Evolutionary conservation across 768 basidiomycete genomes (phyloP), one percentile per base, ranked within the genome.

Genomic region (Termitomyces sp.): DNA sequence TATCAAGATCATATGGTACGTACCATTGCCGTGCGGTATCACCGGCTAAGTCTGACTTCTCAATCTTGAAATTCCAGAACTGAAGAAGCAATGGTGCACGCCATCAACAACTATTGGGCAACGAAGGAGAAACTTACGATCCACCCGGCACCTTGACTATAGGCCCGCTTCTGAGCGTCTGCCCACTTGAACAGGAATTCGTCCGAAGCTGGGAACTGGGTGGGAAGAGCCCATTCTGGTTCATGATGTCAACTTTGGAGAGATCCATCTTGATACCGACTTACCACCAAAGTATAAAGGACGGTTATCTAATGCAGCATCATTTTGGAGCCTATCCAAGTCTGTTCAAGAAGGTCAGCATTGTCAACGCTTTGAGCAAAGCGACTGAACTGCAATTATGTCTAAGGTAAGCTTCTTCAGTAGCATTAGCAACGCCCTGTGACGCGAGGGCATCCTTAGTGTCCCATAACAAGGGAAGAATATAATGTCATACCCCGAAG

Each of bases 21-120:
- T 60, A 87, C 88, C 88, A 88, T 71, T 88, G 80, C 14, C 86
- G 73, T 28, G 79, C 77, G n/a, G 77, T 68, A 60, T 76, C 75
- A 7, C 81, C 84, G 3, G 82, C 80, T 28, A 71, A 57, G 1
- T 56, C 54, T 2, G 84, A 86, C 40, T 70, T 78, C 68, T 90
- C 89, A 6, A 84, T 75, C 64, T 86, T 88, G 75, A 90, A 90
- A 69, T 83, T 88, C 88, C 88, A 90, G 62, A 75, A 76, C 74
- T 76, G 26, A 10, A 47, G 20, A n/a, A 43, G 6, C 57, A 33
- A 30, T 3, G 32, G 30, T 11, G 41, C n/a, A 32, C n/a, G 28
- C 16, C 46, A 22, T 59, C 6, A 14, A 50, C 22, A 30, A 32
- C 13, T 10, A 30, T 41, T 14, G 2, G 9, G 22, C 1, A 44